phyloP scores from a whole-genome alignment of 257 asterid species.

The Nicotiana tabacum region DNA sequence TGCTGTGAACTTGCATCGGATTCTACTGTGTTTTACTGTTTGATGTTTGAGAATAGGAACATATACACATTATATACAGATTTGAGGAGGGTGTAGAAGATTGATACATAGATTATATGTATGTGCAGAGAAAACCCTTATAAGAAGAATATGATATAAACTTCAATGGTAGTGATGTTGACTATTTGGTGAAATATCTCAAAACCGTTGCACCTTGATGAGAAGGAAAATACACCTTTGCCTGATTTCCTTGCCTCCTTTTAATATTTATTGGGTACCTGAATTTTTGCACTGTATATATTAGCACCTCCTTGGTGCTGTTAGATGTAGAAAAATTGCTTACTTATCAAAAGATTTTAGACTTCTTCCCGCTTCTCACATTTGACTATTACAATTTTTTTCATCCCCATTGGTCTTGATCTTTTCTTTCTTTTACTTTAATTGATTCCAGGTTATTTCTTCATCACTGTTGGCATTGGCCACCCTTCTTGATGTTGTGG shows the following conservation, averaged over 20 bases:
- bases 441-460: constrained; percentile 62
- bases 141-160: background rate
- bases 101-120: background rate
- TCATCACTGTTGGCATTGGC: constrained; percentile 89
- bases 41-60: background rate
- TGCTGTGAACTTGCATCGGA: background rate
- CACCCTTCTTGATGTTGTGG: constrained; percentile 74
- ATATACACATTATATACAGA: background rate
- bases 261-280: background rate
- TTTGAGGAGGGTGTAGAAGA: background rate
- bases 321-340: background rate
- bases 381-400: background rate
- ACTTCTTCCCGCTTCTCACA: background rate
- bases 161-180: background rate
- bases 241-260: background rate
- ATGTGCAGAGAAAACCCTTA: background rate
- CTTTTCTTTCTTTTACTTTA: constrained; percentile 5
- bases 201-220: background rate
- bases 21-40: background rate
- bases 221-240: background rate
- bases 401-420: constrained; percentile 6
- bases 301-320: background rate
- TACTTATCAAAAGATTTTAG: background rate
- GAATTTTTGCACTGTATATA: background rate
- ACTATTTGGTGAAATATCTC: background rate